phyloP scores from a whole-genome alignment of 2,329 filamentous ascomycete genomes.

The Cordyceps cicadae region DNA sequence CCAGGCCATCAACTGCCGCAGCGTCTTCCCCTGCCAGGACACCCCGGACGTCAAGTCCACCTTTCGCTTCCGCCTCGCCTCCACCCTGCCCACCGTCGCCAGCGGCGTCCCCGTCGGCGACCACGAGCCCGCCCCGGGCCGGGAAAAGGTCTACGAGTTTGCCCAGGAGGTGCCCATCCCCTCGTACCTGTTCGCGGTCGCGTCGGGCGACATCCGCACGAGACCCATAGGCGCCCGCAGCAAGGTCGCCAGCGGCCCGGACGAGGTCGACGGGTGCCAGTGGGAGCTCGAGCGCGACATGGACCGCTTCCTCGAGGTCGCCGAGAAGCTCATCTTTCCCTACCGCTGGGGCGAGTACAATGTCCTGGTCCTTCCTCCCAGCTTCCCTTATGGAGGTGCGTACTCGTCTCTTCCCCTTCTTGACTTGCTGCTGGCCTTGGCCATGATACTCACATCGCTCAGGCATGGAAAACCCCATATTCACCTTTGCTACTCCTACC shows the following conservation, averaged over 20 bases:
- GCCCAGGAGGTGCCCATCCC: constrained; percentile 89
- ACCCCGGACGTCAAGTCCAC: constrained; percentile 97
- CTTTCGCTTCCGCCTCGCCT: constrained; percentile 80
- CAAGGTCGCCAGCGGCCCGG: constrained; percentile 77
- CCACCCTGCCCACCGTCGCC: constrained; percentile 80
- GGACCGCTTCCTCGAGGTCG: constrained; percentile 82
- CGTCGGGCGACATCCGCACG: constrained; percentile 73
- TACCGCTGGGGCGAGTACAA: constrained; percentile 97
- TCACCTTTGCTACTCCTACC: constrained; percentile 90
- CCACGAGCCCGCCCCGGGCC: constrained; percentile 34
- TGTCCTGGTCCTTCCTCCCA: constrained; percentile 79
- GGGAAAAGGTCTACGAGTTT: constrained; percentile 68
- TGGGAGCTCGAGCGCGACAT: constrained; percentile 90
- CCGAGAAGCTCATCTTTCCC: constrained; percentile 73
- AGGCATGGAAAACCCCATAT: constrained; percentile 88
- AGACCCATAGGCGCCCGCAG: constrained; percentile 83
- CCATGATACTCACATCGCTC: neutral
- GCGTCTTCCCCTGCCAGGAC: constrained; percentile 93
- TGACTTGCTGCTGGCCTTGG: neutral
- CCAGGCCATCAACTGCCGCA: constrained; percentile 90
- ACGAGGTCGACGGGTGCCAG: constrained; percentile 73
- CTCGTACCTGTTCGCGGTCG: constrained; percentile 88
- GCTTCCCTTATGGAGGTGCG: constrained; percentile 77
- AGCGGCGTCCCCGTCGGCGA: constrained; percentile 60
- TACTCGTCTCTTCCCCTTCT: constrained; percentile 12